Base-by-base conservation (phyloP, 1,139 yeast species). In the Blastobotrys aristatus region DNA sequence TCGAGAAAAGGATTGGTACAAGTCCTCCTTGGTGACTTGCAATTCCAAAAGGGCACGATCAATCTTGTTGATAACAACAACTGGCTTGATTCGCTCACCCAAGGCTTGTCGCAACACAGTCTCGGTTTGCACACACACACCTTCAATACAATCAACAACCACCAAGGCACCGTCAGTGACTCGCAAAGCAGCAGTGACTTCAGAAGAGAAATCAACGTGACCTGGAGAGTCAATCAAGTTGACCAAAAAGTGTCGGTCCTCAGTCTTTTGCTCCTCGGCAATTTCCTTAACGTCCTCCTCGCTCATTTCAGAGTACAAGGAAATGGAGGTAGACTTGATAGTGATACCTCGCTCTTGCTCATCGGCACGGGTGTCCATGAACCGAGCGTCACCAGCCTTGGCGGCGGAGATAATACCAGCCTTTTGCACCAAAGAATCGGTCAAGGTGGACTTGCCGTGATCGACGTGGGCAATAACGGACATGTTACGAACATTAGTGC, bases 381-480 rank as follows among this genome's bases (percentile, higher is more conserved):
- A 92, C 79, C 98, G 92, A 68, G 97, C 97, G 71, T 92, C 97
- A 83, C 98, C 98, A 60, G 97, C 97, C 81, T 88, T 89, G 70
- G 96, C 97, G 69, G 97, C 97, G 52, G 98, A 92, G 70, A 92
- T 92, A 74, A 92, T 92, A 87, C 98, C 98, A 65, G 98, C 97
- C 20, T 31, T 40, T 41, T 33, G 44, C 67, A 92, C 97, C 73
- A 92, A 85, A 61, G 97, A 90, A 77, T 92, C 98, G 74, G 98
- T 89, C 76, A 92, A 84, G 68, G 98, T 92, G 63, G 97, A 89
- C 77, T 92, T 92, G 80, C 98, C 98, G 83, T 92, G 98, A 83
- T 92, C 98, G 85, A 92, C 97, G 86, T 92, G 98, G 72, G 98
- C 98, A 84, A 92, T 92, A 77, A 92, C 98, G 76, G 97, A 92